Evolutionary conservation across 805 yeast species (phyloP).

Genomic region (Starmerella bombicola): DNA sequence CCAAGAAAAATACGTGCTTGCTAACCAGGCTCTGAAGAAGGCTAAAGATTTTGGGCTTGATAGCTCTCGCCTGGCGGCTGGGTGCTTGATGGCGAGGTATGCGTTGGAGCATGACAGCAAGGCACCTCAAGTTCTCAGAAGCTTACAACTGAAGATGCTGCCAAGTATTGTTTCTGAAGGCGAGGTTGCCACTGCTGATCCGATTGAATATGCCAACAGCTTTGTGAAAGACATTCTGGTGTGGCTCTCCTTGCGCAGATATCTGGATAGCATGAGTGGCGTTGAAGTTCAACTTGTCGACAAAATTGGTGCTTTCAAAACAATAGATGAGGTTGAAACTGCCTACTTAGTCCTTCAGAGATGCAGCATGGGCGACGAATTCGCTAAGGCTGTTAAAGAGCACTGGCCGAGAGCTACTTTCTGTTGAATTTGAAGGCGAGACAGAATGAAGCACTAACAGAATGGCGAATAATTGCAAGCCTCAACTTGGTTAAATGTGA

Average conservation of each 20-base stretch:
- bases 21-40: slow-evolving; percentile 38
- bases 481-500: too few species aligned
- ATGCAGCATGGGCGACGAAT: slow-evolving; percentile 10
- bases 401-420: slow-evolving; percentile 19
- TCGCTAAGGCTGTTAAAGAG: slow-evolving; percentile 12
- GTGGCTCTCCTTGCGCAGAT: slow-evolving; percentile 24
- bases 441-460: too few species aligned
- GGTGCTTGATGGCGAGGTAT: slow-evolving; percentile 29
- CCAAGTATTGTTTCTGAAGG: slow-evolving; percentile 21
- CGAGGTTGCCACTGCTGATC: slow-evolving; percentile 19
- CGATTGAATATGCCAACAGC: slow-evolving; percentile 21
- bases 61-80: slow-evolving; percentile 23
- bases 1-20: slow-evolving; percentile 41
- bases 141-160: slow-evolving; percentile 24
- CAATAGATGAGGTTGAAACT: slow-evolving; percentile 6
- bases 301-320: slow-evolving; percentile 2
- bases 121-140: slow-evolving; percentile 36
- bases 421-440: neutral
- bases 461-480: too few species aligned
- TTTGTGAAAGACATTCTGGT: slow-evolving; percentile 20
- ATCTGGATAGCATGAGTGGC: slow-evolving; percentile 14
- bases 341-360: slow-evolving; percentile 12
- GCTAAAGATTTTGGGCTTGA: slow-evolving; percentile 32
- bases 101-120: slow-evolving; percentile 29
- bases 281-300: slow-evolving; percentile 14